Conservation (phyloP, 2,329 filamentous ascomycete genomes). For the Pyrenophora graminea region DNA sequence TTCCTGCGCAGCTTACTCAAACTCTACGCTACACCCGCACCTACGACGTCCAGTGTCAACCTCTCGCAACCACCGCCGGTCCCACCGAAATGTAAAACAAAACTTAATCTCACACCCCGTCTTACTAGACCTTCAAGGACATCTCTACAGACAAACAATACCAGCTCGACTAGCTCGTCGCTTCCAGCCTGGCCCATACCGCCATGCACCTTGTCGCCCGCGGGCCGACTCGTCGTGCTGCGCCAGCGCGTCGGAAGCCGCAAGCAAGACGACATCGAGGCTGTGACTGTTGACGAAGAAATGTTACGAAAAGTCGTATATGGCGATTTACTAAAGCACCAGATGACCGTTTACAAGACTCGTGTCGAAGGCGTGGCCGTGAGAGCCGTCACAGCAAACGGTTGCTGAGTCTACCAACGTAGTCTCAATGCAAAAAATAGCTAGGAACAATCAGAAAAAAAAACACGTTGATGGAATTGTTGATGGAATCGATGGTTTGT, state of each 20-base stretch:
- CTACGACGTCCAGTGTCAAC: conserved; percentile 43
- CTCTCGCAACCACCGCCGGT: conserved; percentile 15
- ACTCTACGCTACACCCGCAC: conserved; percentile 67
- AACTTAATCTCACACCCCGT: conserved; percentile 10
- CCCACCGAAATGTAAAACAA: conserved; percentile 21
- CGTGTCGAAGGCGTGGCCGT: conserved; percentile 73
- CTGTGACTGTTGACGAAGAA: conserved; percentile 69
- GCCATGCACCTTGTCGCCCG: conserved; percentile 67
- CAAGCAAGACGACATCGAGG: conserved; percentile 61
- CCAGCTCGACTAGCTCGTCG: conserved; percentile 38
- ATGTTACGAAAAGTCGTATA: conserved; percentile 73
- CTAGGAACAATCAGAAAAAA: not conserved
- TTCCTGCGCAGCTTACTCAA: conserved; percentile 75
- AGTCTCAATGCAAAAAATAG: not conserved
- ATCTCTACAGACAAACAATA: conserved; percentile 29
- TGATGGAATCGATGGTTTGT: not conserved
- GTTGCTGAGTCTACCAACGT: not conserved
- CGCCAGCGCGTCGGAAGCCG: conserved; percentile 47
- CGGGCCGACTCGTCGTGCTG: conserved; percentile 70
- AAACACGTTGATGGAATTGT: not conserved
- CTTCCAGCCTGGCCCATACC: conserved; percentile 67
- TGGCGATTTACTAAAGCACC: conserved; percentile 79
- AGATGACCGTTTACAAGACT: conserved; percentile 76
- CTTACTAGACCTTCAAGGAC: conserved; percentile 29
- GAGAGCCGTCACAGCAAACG: conserved; percentile 63